These are phyloP conservation scores for Tuber umbilicatum DNA, from an alignment of 495 filamentous ascomycete species.

Conservation along the genomic window DNA sequence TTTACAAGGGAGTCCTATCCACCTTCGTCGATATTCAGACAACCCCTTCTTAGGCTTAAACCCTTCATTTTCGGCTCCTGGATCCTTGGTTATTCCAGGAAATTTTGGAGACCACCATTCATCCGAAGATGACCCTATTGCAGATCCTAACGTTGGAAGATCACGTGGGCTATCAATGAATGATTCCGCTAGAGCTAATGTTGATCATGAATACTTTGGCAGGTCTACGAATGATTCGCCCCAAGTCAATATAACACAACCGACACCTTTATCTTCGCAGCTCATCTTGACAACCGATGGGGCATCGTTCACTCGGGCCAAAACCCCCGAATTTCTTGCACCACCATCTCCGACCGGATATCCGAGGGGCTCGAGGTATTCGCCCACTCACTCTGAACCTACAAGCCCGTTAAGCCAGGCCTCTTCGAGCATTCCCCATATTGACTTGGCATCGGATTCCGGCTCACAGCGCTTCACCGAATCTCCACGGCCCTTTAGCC, in stretches of 20 bases:
- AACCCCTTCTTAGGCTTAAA: slow-evolving; percentile 44
- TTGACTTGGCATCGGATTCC: slow-evolving; percentile 9
- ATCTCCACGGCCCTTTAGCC: slow-evolving; percentile 47
- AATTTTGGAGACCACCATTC: slow-evolving; percentile 10
- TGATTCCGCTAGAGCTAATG: slow-evolving; percentile 44
- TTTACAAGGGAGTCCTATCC: slow-evolving; percentile 59
- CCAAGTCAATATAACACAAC: slow-evolving; percentile 9
- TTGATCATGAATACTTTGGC: slow-evolving; percentile 6
- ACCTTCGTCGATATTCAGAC: slow-evolving; percentile 66
- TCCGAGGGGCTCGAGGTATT: slow-evolving; percentile 18
- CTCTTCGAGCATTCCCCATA: slow-evolving; percentile 38
- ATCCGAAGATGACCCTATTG: background rate
- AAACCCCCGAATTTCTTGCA: slow-evolving; percentile 25
- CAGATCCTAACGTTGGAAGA: slow-evolving; percentile 22
- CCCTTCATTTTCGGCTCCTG: slow-evolving; percentile 27
- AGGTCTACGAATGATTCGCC: slow-evolving; percentile 4
- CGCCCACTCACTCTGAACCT: slow-evolving; percentile 30
- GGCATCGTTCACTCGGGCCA: background rate
- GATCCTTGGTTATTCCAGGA: slow-evolving; percentile 23
- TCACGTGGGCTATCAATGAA: slow-evolving; percentile 62
- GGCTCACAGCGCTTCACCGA: slow-evolving; percentile 48
- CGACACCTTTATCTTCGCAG: slow-evolving; percentile 5
- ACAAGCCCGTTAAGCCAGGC: slow-evolving; percentile 22
- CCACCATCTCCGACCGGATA: slow-evolving; percentile 18
- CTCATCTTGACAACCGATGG: slow-evolving; percentile 3